These are phyloP conservation scores for Nakaseomyces kungkrabaensis DNA, from an alignment of 1,139 yeast species.

Conservation along the genomic window DNA sequence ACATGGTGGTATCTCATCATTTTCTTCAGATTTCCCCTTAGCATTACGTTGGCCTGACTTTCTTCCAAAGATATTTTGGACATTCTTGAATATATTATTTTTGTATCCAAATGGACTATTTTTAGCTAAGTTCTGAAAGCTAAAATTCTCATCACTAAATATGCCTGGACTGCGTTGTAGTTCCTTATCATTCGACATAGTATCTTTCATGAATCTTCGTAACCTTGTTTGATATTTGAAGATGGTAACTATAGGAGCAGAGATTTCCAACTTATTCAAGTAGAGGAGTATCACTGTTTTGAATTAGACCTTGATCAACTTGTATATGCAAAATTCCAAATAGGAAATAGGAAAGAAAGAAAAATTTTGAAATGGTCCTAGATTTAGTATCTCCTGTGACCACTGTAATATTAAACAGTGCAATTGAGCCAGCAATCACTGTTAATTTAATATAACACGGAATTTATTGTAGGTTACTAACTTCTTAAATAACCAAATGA, in stretches of 20 bases:
- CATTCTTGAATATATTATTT: conserved; percentile 4
- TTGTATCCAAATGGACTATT: conserved; percentile 3
- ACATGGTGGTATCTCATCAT: not conserved
- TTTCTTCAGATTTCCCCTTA: not conserved
- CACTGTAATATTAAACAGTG: too few relatives aligned
- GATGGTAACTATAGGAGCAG: too few relatives aligned
- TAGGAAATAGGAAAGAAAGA: too few relatives aligned
- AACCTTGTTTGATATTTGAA: too few relatives aligned
- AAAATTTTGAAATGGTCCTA: too few relatives aligned
- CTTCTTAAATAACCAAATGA: not conserved
- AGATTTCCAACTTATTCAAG: too few relatives aligned
- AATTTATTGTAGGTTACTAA: not conserved
- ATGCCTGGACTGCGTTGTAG: not conserved
- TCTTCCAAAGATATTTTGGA: conserved; percentile 1
- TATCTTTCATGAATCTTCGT: not conserved
- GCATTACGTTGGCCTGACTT: not conserved
- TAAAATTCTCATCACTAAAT: not conserved
- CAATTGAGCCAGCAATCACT: conserved; percentile 1
- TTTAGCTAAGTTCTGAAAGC: conserved; percentile 1
- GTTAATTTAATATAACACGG: not conserved
- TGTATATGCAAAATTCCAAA: too few relatives aligned
- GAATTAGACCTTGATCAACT: too few relatives aligned
- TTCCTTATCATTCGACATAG: not conserved
- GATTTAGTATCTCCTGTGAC: too few relatives aligned
- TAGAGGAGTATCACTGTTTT: too few relatives aligned